Evolutionary conservation across 208 protist species (phyloP).

Genomic region (Angomonas ambiguus): DNA sequence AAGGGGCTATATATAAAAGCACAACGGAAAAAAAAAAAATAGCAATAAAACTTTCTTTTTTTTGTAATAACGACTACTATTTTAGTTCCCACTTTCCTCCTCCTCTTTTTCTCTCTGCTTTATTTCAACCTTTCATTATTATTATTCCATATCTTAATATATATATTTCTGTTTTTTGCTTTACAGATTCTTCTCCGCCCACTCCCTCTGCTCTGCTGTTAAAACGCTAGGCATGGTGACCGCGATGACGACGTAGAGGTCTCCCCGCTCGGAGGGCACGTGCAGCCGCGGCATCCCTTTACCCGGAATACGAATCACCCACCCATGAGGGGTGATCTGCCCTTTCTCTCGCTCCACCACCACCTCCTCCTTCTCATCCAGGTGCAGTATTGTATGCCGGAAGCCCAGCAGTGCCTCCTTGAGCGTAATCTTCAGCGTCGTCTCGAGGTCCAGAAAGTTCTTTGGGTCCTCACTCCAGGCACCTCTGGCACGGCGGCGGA

Average conservation of each 20-base stretch:
- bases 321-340: slow-evolving; percentile 57
- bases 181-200: neutral
- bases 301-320: slow-evolving; percentile 58
- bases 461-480: neutral
- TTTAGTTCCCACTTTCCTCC: too few species aligned
- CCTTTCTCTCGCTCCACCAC: slow-evolving; percentile 23
- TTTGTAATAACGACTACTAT: too few species aligned
- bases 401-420: slow-evolving; percentile 90
- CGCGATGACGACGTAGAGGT: slow-evolving; percentile 83
- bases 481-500: slow-evolving; percentile 42
- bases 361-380: slow-evolving; percentile 68
- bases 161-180: neutral
- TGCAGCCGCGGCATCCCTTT: slow-evolving; percentile 92
- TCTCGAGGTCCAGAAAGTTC: slow-evolving; percentile 81
- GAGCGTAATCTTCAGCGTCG: slow-evolving; percentile 70
- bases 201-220: slow-evolving; percentile 36
- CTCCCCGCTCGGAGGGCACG: slow-evolving; percentile 78
- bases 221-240: slow-evolving; percentile 72
- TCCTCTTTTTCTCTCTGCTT: slow-evolving; percentile 5
- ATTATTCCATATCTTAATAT: neutral
- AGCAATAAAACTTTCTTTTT: too few species aligned
- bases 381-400: slow-evolving; percentile 64
- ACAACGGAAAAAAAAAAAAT: too few species aligned
- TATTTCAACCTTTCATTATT: too few species aligned
- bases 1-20: too few species aligned